These are phyloP conservation scores for Calophaca sinica DNA, from an alignment of 306 rosid species.

Conservation along the genomic window DNA sequence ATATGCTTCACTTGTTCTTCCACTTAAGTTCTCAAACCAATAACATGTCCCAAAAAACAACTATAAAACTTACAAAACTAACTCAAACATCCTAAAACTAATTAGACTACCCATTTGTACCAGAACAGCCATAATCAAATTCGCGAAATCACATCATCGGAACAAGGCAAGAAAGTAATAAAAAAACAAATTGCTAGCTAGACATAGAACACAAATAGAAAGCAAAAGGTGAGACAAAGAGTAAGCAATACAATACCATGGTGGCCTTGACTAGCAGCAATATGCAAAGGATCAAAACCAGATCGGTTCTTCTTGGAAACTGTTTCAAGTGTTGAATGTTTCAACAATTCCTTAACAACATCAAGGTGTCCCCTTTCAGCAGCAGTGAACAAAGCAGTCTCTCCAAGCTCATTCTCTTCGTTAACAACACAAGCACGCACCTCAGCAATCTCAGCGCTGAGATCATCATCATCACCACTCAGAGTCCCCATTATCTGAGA, in stretches of 20 bases:
- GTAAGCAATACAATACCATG: constrained; percentile 57
- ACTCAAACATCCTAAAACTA: background rate
- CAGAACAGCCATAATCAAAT: background rate
- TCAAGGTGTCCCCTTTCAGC: constrained; percentile 90
- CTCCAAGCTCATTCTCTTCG: constrained; percentile 92
- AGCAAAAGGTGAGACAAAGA: background rate
- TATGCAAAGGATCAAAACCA: constrained; percentile 83
- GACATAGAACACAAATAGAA: background rate
- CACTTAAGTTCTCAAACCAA: background rate
- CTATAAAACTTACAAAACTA: constrained; percentile 3
- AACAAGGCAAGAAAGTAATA: background rate
- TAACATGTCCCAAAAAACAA: constrained; percentile 6
- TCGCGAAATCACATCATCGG: background rate
- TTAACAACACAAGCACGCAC: constrained; percentile 81
- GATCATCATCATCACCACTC: constrained; percentile 55
- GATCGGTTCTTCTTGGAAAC: constrained; percentile 75
- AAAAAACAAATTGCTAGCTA: background rate
- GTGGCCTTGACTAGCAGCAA: constrained; percentile 89
- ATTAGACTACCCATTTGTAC: background rate
- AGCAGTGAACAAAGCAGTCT: constrained; percentile 84
- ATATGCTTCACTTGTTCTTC: background rate
- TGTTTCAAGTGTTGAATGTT: constrained; percentile 67
- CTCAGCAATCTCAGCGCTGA: constrained; percentile 86
- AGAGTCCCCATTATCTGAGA: constrained; percentile 75
- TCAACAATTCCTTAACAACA: constrained; percentile 81